Conservation (phyloP, 208 protist genomes). For the Wallacemonas sp. region DNA sequence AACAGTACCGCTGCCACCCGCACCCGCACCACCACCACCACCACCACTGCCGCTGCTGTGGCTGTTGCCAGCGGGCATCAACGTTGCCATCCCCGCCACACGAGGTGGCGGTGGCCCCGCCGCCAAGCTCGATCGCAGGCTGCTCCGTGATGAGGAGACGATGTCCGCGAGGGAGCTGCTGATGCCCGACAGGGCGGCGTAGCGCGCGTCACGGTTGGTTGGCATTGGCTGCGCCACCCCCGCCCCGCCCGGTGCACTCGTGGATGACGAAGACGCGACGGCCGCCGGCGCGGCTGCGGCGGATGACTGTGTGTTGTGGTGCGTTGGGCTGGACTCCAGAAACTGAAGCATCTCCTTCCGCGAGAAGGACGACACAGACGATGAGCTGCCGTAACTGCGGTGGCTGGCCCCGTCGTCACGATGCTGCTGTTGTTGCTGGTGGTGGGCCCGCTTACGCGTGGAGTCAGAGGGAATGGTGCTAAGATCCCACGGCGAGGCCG, state of each 20-base stretch:
- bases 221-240: not conserved
- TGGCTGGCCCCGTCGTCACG: not conserved
- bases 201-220: slow-evolving; percentile 21
- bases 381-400: slow-evolving; percentile 7
- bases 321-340: not conserved
- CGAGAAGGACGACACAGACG: slow-evolving; percentile 13
- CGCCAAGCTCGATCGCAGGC: slow-evolving; percentile 24
- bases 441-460: not conserved
- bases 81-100: not conserved
- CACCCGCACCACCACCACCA: not conserved
- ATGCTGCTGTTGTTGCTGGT: not conserved
- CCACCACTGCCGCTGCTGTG: not conserved
- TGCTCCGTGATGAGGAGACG: slow-evolving; percentile 57
- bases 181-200: slow-evolving; percentile 34
- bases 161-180: slow-evolving; percentile 43
- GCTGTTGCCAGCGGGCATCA: not conserved
- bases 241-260: slow-evolving; percentile 10
- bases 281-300: not conserved
- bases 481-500: slow-evolving; percentile 17
- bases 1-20: not conserved
- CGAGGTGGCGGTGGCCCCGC: slow-evolving; percentile 1
- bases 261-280: slow-evolving; percentile 16
- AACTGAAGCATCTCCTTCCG: slow-evolving; percentile 13
- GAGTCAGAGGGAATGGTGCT: slow-evolving; percentile 20
- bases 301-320: not conserved